Conservation (phyloP, 2,329 filamentous ascomycete species). For the Cordyceps cicadae region DNA sequence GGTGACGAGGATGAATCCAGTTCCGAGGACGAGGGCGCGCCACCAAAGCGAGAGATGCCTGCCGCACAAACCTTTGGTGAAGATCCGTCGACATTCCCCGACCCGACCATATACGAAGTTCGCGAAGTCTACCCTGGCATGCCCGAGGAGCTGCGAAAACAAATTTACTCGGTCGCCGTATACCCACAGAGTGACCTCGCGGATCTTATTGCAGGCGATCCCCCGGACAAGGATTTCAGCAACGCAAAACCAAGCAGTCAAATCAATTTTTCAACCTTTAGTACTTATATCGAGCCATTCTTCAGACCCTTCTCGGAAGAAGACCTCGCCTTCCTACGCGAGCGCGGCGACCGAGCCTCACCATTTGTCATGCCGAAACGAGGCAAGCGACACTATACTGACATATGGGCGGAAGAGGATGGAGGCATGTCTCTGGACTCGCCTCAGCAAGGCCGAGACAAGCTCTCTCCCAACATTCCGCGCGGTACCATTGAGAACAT, state of each 20-base stretch:
- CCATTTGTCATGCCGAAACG: constrained; percentile 83
- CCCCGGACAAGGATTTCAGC: constrained; percentile 92
- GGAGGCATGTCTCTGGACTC: constrained; percentile 67
- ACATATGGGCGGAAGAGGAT: constrained; percentile 93
- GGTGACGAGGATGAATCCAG: constrained; percentile 42
- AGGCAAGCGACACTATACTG: constrained; percentile 76
- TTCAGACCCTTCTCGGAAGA: constrained; percentile 87
- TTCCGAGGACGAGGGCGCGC: constrained; percentile 52
- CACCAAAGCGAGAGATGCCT: constrained; percentile 56
- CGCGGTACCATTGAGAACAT: constrained; percentile 81
- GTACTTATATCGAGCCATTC: constrained; percentile 85
- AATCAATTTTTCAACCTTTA: constrained; percentile 88
- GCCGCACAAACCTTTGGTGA: constrained; percentile 86
- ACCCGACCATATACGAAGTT: constrained; percentile 93
- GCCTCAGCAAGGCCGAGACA: constrained; percentile 52
- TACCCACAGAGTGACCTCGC: constrained; percentile 76
- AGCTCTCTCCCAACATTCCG: constrained; percentile 69
- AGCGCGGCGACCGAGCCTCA: constrained; percentile 73
- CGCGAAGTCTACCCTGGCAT: constrained; percentile 64
- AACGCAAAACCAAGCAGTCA: constrained; percentile 89
- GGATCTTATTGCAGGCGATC: constrained; percentile 78
- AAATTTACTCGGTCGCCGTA: constrained; percentile 77
- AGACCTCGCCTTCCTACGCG: constrained; percentile 84
- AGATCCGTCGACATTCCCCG: constrained; percentile 81
- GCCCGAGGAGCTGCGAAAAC: constrained; percentile 74